Conservation (phyloP, 2,329 filamentous ascomycete species). For the Aspergillus ochraceoroseus region DNA sequence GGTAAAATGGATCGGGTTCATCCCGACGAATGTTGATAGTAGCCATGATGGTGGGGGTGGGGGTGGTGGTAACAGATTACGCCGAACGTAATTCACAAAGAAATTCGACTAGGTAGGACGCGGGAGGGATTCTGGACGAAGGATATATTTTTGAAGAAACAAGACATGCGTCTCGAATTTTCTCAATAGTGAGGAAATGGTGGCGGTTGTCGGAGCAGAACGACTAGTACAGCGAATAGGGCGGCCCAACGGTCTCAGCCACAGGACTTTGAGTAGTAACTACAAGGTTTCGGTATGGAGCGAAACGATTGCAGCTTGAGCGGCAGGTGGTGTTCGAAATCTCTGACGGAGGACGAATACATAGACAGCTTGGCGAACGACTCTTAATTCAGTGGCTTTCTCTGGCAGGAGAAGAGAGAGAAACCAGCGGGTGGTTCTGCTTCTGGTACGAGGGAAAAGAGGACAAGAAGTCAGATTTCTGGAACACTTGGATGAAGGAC, state of each 20-base stretch:
- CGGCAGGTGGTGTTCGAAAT: slow-evolving; percentile 90
- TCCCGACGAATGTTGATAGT: slow-evolving; percentile 92
- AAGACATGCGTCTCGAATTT: slow-evolving; percentile 55
- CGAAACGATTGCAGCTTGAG: slow-evolving; percentile 96
- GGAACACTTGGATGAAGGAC: slow-evolving; percentile 4
- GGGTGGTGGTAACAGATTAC: slow-evolving; percentile 48
- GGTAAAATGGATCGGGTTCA: slow-evolving; percentile 98
- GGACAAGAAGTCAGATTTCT: slow-evolving; percentile 18
- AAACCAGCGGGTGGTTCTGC: slow-evolving; percentile 34
- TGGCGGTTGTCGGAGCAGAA: slow-evolving; percentile 34
- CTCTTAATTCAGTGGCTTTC: slow-evolving; percentile 35
- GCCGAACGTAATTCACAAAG: slow-evolving; percentile 30
- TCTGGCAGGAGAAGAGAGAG: slow-evolving; percentile 34
- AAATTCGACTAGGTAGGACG: slow-evolving; percentile 29
- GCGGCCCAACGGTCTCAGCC: slow-evolving; percentile 60
- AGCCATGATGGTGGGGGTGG: slow-evolving; percentile 73
- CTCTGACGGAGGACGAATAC: slow-evolving; percentile 96
- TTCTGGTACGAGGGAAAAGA: slow-evolving; percentile 8
- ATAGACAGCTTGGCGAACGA: slow-evolving; percentile 66
- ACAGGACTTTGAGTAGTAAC: slow-evolving; percentile 82
- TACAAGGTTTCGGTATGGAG: slow-evolving; percentile 91
- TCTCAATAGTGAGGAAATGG: slow-evolving; percentile 18
- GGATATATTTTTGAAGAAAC: slow-evolving; percentile 44
- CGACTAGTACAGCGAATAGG: slow-evolving; percentile 27
- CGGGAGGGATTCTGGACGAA: slow-evolving; percentile 43